These are phyloP conservation scores for Striga asiatica DNA, from an alignment of 257 asterid species.

Conservation along the genomic window DNA sequence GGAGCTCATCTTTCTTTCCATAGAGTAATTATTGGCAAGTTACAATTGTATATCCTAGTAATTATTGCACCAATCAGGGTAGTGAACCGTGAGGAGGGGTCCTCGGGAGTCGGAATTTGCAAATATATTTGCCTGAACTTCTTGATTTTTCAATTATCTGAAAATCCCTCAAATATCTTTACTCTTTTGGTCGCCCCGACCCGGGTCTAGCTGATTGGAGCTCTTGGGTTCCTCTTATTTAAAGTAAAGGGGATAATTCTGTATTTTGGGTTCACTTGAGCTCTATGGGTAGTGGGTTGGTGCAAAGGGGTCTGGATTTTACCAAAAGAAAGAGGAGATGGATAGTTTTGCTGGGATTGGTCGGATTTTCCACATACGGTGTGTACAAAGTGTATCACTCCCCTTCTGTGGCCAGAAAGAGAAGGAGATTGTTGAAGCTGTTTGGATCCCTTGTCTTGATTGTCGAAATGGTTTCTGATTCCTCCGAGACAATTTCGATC, in stretches of 20 bases:
- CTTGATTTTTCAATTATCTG: slow-evolving; percentile 3
- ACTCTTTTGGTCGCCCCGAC: neutral
- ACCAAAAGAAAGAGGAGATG: slow-evolving; percentile 60
- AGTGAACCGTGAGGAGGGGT: slow-evolving; percentile 28
- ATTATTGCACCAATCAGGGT: slow-evolving; percentile 15
- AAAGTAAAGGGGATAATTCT: neutral
- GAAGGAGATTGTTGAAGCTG: slow-evolving; percentile 41
- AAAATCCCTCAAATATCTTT: neutral
- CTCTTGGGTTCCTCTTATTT: slow-evolving; percentile 20
- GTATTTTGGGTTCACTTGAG: slow-evolving; percentile 9
- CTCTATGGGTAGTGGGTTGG: slow-evolving; percentile 53
- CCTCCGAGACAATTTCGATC: slow-evolving; percentile 53
- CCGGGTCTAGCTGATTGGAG: slow-evolving; percentile 24
- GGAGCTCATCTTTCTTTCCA: slow-evolving; percentile 3
- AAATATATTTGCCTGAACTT: slow-evolving; percentile 11
- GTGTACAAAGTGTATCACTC: slow-evolving; percentile 51
- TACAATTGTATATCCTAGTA: slow-evolving; percentile 11
- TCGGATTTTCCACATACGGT: slow-evolving; percentile 76
- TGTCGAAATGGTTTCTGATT: slow-evolving; percentile 69
- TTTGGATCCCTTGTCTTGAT: slow-evolving; percentile 53
- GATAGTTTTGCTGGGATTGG: slow-evolving; percentile 52
- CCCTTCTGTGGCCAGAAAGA: slow-evolving; percentile 60
- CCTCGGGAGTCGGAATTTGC: slow-evolving; percentile 32
- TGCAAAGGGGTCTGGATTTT: slow-evolving; percentile 39
- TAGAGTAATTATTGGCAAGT: slow-evolving; percentile 8